Evolutionary conservation across 108 stramenopile species (phyloP), one percentile per base, ranked within the genome.

Genomic region (Pseudonitzschia multiseries): DNA sequence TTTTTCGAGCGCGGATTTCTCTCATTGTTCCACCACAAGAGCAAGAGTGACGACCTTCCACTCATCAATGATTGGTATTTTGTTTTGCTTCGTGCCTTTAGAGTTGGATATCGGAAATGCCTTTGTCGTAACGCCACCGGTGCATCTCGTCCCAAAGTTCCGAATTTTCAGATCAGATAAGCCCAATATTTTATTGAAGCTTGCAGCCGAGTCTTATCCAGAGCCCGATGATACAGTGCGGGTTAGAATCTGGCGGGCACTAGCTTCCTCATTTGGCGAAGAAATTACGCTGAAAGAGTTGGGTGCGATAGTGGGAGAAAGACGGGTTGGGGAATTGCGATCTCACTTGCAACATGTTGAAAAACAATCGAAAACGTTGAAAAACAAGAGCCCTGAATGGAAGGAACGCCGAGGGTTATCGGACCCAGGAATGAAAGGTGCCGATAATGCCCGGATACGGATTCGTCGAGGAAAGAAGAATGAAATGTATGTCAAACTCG

Each of bases 341-440:
- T 29, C 48, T 21, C 68, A 69, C 15, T 69, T 69, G 18, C 28
- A 69, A 31, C 68, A 69, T n/a, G 68, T 69, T 29, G 28, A 51
- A 54, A 69, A 69, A 31, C 68, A 69, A 53, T 41, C 68, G 9
- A 26, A 53, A 29, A 69, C 68, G 26, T 53, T 69, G 13, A n/a
- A 31, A 53, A 69, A 69, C 0, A 69, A 69, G 50, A 53, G 27
- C 0, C 8, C 20, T 8, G 51, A 69, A 69, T 69, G 68, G 68
- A 69, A 53, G 44, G 52, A 54, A 32, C 68, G 68, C 29, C 68
- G 68, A 29, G 68, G 68, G 28, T 53, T 69, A 69, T 8, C 53
- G 33, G 29, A 14, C 8, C 4, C n/a, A 21, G 33, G 40, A n/a
- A 40, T 29, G 5, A 40, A 62, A 40, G 27, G 61, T 28, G 29